A percentile compares a stretch with the other conserved stretches of the same genome.
Conservation (phyloP, 768 basidiomycete species). For the Dictyophora rubrovolvata region DNA sequence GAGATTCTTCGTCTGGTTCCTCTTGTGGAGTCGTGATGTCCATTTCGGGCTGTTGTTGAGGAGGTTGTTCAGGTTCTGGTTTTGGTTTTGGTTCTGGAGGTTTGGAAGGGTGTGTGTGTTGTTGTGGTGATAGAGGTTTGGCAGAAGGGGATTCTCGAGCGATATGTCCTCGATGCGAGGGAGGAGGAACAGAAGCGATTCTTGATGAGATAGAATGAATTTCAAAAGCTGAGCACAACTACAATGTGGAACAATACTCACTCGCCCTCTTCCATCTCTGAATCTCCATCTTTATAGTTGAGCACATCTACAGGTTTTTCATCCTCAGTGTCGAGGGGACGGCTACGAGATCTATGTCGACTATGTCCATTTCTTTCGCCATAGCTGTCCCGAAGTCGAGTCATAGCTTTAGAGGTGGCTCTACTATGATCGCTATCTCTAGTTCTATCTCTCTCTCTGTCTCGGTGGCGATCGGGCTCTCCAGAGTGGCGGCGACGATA, state of each 20-base stretch:
- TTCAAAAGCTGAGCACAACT: conserved; percentile 1
- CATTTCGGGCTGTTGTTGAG: conserved; percentile 37
- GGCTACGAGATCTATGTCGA: conserved; percentile 1
- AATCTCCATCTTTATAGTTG: conserved; percentile 21
- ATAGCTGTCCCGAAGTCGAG: not conserved
- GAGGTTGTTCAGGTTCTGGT: conserved; percentile 4
- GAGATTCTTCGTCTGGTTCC: conserved; percentile 20
- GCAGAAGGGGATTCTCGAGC: conserved; percentile 15
- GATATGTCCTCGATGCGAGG: conserved; percentile 14
- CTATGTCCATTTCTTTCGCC: conserved; percentile 1
- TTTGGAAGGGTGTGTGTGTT: conserved; percentile 9
- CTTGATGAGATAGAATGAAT: conserved; percentile 26
- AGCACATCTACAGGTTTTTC: not conserved
- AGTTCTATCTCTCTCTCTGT: not conserved
- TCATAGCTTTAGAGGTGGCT: not conserved
- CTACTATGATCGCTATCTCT: not conserved
- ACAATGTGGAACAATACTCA: conserved; percentile 44
- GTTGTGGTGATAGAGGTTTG: conserved; percentile 8
- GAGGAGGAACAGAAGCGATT: conserved; percentile 47
- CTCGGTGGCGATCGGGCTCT: conserved; percentile 1
- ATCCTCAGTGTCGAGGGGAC: not conserved
- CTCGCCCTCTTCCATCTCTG: conserved; percentile 88
- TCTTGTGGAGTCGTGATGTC: conserved; percentile 45
- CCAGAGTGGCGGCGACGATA: not conserved
- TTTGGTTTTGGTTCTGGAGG: conserved; percentile 14